Evolutionary conservation across 306 rosid genomes (phyloP), one percentile per base, ranked within the genome.

Genomic region (Dryas alaskensis): DNA sequence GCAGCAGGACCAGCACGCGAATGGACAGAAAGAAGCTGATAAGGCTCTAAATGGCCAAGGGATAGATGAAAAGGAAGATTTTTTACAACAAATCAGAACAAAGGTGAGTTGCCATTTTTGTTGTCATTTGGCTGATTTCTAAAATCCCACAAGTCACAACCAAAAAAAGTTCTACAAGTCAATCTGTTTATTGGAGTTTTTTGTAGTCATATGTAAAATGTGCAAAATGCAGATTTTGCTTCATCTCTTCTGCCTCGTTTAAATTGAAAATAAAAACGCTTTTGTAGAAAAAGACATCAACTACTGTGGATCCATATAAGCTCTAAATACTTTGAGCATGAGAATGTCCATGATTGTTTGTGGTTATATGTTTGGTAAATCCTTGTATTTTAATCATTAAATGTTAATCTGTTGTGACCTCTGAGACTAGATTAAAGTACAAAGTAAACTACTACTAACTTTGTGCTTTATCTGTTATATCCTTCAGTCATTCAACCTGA

Each of bases 401-500:
- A 65, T 6, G 19, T 53, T 14, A n/a, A 27, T 7, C 14, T 63
- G 48, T 7, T 75, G 10, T 25, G 53, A 55, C 39, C 31, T 43
- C 25, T 55, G 40, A 16, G 7, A 1, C 7, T 71, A 12, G 53
- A 51, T 13, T 12, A 11, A 12, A 27, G 10, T 22, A 16, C 45
- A 10, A 54, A 46, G 14, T 50, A 64, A 12, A 71, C 46, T 31
- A 12, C 7, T n/a, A 60, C 74, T 77, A 51, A 89, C 73, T 58
- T 7, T 40, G 42, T 81, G 72, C 63, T 52, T 47, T 49, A 31
- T 45, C 42, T 25, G 74, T 69, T 67, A 37, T 45, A 53, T 76
- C 69, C 69, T 74, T 68, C 91, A 94, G 99, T 92, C 99, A 48
- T 87, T 94, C 87, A 94, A 84, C 86, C 89, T 94, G 65, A 81